Percentiles rank a stretch among this genome's conserved stretches.
These are phyloP conservation scores for Albizia julibrissin DNA, from an alignment of 306 rosid genomes.

Conservation along the genomic window DNA sequence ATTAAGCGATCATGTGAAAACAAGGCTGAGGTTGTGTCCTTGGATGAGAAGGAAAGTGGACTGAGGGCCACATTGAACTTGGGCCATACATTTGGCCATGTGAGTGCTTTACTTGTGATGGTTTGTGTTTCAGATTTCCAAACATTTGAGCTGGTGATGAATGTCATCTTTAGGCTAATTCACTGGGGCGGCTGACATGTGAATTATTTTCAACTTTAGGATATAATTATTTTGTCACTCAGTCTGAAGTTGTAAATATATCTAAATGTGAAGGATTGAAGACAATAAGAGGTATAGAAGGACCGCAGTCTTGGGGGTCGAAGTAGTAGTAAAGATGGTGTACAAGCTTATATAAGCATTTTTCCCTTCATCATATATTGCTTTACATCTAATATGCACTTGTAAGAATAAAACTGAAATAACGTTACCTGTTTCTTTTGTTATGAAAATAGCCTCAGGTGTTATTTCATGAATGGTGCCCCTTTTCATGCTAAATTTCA, in stretches of 20 bases:
- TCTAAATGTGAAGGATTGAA: not conserved
- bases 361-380: not conserved
- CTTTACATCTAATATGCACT: not conserved
- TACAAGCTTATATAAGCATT: not conserved
- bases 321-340: not conserved
- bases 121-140: slow-evolving; percentile 21
- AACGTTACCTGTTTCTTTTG: not conserved
- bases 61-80: slow-evolving; percentile 90
- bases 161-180: not conserved
- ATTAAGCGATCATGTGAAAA: slow-evolving; percentile 94
- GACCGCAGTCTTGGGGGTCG: not conserved
- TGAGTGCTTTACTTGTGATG: slow-evolving; percentile 46
- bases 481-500: slow-evolving; percentile 12
- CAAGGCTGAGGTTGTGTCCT: slow-evolving; percentile 92
- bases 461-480: not conserved
- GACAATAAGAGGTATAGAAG: not conserved
- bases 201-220: not conserved
- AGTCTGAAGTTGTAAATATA: not conserved
- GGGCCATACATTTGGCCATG: slow-evolving; percentile 99
- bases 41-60: slow-evolving; percentile 97
- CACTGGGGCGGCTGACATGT: not conserved
- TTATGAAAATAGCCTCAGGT: not conserved
- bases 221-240: not conserved
- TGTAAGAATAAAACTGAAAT: not conserved
- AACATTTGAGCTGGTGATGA: slow-evolving; percentile 13